These are phyloP conservation scores for Sophora flavescens DNA, from an alignment of 306 rosid species.

Conservation along the genomic window DNA sequence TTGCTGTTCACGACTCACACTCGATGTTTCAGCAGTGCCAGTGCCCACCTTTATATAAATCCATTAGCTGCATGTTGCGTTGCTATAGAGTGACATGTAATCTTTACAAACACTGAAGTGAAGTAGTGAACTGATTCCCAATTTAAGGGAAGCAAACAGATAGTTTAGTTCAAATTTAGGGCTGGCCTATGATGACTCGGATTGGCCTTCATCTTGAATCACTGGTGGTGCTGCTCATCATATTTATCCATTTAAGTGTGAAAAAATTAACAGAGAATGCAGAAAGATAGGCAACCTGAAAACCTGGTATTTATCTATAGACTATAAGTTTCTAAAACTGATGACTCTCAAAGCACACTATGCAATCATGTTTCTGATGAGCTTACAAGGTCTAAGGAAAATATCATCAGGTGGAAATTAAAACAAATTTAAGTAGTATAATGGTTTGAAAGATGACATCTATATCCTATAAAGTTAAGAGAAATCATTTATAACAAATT, in stretches of 20 bases:
- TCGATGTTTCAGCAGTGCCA: neutral
- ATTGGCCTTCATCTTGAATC: no score
- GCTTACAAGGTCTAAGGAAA: neutral
- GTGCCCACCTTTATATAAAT: neutral
- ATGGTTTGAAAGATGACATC: neutral
- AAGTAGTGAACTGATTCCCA: neutral
- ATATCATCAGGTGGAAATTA: neutral
- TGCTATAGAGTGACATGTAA: neutral
- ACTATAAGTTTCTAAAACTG: neutral
- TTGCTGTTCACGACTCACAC: neutral
- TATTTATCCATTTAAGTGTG: neutral
- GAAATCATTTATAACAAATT: neutral
- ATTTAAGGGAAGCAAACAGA: neutral
- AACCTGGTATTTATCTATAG: neutral
- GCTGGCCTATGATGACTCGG: no score
- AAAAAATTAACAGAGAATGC: neutral
- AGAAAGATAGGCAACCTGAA: neutral
- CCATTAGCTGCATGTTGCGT: neutral
- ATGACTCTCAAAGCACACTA: neutral
- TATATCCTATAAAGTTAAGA: neutral
- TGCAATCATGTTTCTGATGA: neutral
- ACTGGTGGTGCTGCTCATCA: no score
- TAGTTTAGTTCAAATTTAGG: neutral
- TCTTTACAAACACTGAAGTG: neutral
- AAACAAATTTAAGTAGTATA: neutral